Conservation (phyloP, 345 rosid species). For the Camelina sativa region DNA sequence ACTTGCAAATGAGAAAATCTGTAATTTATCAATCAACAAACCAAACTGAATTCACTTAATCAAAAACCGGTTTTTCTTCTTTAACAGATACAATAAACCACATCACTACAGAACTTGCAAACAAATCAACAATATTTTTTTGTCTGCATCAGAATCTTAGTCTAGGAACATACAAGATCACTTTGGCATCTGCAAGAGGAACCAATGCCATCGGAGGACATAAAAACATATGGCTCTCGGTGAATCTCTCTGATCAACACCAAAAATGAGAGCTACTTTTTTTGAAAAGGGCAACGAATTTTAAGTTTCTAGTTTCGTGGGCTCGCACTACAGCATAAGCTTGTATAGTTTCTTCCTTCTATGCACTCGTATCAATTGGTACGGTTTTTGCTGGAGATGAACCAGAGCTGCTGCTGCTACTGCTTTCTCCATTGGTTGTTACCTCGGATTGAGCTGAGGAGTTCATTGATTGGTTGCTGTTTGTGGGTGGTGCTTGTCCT, state of each 20-base stretch:
- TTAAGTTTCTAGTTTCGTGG: slow-evolving; percentile 35
- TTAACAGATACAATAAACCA: slow-evolving; percentile 44
- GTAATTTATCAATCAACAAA: slow-evolving; percentile 25
- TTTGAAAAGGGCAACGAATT: slow-evolving; percentile 27
- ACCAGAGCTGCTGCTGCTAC: slow-evolving; percentile 39
- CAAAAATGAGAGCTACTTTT: slow-evolving; percentile 44
- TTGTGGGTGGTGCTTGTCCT: slow-evolving; percentile 63
- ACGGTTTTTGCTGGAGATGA: slow-evolving; percentile 51
- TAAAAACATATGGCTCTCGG: slow-evolving; percentile 40
- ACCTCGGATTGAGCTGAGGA: slow-evolving; percentile 47
- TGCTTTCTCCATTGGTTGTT: slow-evolving; percentile 51
- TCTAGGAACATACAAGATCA: slow-evolving; percentile 40
- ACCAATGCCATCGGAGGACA: slow-evolving; percentile 55
- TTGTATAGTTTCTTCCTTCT: slow-evolving; percentile 58
- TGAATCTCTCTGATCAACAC: slow-evolving; percentile 45
- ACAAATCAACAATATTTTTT: slow-evolving; percentile 26
- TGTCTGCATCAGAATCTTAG: slow-evolving; percentile 34
- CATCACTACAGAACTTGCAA: slow-evolving; percentile 38
- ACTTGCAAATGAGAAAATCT: slow-evolving; percentile 1
- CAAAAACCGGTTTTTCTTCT: slow-evolving; percentile 31
- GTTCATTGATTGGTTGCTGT: slow-evolving; percentile 49
- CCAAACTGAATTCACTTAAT: slow-evolving; percentile 29
- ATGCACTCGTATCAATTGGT: slow-evolving; percentile 55
- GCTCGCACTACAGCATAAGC: slow-evolving; percentile 26
- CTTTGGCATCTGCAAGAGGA: slow-evolving; percentile 40